A percentile compares a stretch with the other conserved stretches of the same genome.
Evolutionary conservation across 768 basidiomycete genomes (phyloP).

Genomic region (Candolleomyces efflorescens): DNA sequence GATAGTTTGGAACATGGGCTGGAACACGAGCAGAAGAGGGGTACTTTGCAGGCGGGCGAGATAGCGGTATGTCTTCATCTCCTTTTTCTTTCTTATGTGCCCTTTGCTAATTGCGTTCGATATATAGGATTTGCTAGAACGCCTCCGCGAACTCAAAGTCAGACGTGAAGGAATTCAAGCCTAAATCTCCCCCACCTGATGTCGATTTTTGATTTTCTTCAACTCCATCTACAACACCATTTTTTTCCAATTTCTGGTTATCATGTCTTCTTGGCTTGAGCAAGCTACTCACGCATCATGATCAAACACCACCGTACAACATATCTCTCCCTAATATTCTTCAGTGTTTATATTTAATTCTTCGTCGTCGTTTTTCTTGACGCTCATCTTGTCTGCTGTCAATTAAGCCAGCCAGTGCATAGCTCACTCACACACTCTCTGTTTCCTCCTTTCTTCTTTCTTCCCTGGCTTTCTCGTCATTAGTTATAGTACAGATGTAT

Average conservation of each 20-base stretch:
- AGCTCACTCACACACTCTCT: background rate
- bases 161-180: conserved; percentile 34
- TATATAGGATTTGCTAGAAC: conserved; percentile 49
- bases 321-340: background rate
- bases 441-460: too few species aligned
- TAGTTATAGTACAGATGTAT: background rate
- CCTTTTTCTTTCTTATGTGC: conserved; percentile 1
- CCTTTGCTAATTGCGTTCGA: background rate
- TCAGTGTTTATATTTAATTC: background rate
- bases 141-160: conserved; percentile 49
- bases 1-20: conserved; percentile 77
- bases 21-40: conserved; percentile 61
- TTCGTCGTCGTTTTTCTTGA: too few species aligned
- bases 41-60: conserved; percentile 63
- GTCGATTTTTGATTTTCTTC: background rate
- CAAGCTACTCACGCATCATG: background rate
- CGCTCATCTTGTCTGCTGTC: too few species aligned
- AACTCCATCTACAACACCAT: too few species aligned
- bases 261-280: background rate
- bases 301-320: background rate
- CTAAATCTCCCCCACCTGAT: conserved; percentile 5
- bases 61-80: conserved; percentile 55
- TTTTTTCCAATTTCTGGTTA: too few species aligned
- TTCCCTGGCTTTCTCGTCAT: background rate
- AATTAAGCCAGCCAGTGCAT: too few species aligned